Base-by-base conservation (phyloP, 371 early-diverging fungal species). In the Haplosporangium sp. region DNA sequence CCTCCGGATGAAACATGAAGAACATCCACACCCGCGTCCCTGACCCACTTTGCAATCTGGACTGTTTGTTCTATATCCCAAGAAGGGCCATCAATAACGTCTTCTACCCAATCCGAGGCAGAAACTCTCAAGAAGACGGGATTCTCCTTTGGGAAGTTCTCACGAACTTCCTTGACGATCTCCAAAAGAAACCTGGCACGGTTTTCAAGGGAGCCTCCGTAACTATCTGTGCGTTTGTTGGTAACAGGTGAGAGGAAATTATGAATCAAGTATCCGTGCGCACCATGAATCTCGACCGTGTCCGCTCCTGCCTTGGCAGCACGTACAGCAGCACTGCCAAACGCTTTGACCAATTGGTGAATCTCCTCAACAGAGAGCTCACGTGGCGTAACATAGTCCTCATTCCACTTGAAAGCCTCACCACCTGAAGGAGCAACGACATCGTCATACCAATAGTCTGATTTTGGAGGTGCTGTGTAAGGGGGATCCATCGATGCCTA, bases 141-240 rank as follows among this genome's bases (percentile, higher is more conserved):
- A 67, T 94, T 94, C 10, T 91, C 83, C 8, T 85, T 73, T 0
- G 96, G 94, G 91, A 94, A 95, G 17, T 89, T 89, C 4, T 79
- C 67, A 39, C 94, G 91, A 13, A 95, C 91, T 0, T 84, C 87
- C n/a, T 81, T 64, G n/a, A 89, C 84, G 4, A 90, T 85, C 71
- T 95, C 93, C 0, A 93, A 59, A n/a, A 89, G 65, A 70, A 95
- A 87, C 2, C 94, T 87, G 35, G 85, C 84, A 34, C 95, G 90
- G 83, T 95, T 95, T 67, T 94, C 94, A 53, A 93, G 88, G 1
- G 91, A 87, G 3, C 95, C 94, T 56, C 91, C 94, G 75, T 95
- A 97, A 56, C 89, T 73, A 76, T 97, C 97, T 0, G 94, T 94
- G 48, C 97, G 90, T 39, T 88, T 74, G 85, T 97, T 98, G 44